Base-by-base conservation (phyloP, 129 eudicot genomes). In the Tanacetum coccineum region DNA sequence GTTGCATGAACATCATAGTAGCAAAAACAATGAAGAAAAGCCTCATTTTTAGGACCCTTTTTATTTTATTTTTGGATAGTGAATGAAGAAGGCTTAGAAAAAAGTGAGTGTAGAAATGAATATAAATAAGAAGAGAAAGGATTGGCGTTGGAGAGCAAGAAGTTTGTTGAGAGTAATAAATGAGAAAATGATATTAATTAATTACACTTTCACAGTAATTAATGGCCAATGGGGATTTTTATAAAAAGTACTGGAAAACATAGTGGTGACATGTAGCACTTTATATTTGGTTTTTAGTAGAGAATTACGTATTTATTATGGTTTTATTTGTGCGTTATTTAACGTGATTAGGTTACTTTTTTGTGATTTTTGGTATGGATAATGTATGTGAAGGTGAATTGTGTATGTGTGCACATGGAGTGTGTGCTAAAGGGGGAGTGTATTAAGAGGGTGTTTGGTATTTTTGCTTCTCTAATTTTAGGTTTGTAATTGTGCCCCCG, bases 141-240 rank as follows among this genome's bases (percentile, higher is more conserved):
- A 63, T 61, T 63, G 80, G 70, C 51, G 73, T 66, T 74, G 79
- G 68, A 59, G 65, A 52, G 64, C 12, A 60, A 28, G 32, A 6
- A 61, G 80, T 76, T 76, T 53, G 80, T 69, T 76, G 75, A 42
- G 17, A 7, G 46, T 62, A 68, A 25, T 68, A 68, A 75, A 68
- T 69, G 75, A 70, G 10, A 21, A 51, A 50, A 69, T 75, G 60
- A 32, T 59, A 75, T 67, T 59, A n/a, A 67, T 17, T 51, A 15
- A 6, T 13, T 22, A 2, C 25, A 22, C 19, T 20, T 21, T 67
- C 57, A 75, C 4, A 19, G 36, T 59, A 67, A n/a, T 67, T 36
- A 47, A 58, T 74, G 53, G 62, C 62, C 79, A 75, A 67, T 49
- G 67, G 60, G 55, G 30, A 6, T 42, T 48, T 58, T 66, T 66